Percentiles rank a stretch among this genome's conserved stretches.
phyloP scores from a whole-genome alignment of 2,329 filamentous ascomycete species.

The Fusarium foetens region DNA sequence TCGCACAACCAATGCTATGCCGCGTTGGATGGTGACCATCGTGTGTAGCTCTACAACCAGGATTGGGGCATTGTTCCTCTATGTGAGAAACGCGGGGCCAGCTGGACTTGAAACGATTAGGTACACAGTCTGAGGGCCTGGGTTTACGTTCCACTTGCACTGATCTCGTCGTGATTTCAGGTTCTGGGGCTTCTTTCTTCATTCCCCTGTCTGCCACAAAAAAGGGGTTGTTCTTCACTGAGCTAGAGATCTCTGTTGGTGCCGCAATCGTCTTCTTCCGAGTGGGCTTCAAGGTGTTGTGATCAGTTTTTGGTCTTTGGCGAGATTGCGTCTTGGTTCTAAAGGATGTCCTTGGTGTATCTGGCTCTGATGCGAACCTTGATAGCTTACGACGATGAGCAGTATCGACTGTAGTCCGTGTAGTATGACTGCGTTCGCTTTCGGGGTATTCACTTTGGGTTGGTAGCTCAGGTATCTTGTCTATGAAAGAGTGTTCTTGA shows the following conservation, averaged over 20 bases:
- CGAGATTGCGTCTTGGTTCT: constrained; percentile 12
- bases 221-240: constrained; percentile 48
- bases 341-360: constrained; percentile 18
- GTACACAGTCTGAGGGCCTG: constrained; percentile 47
- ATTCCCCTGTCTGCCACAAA: constrained; percentile 45
- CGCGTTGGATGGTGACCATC: constrained; percentile 44
- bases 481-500: constrained; percentile 6
- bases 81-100: constrained; percentile 13
- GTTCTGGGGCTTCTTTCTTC: constrained; percentile 34
- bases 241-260: constrained; percentile 19
- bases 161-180: constrained; percentile 36
- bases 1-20: constrained; percentile 49
- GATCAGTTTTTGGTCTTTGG: constrained; percentile 3
- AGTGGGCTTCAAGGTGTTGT: constrained; percentile 5
- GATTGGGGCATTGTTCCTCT: constrained; percentile 43
- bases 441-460: not conserved
- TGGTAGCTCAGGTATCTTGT: not conserved
- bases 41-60: constrained; percentile 43
- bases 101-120: constrained; percentile 32
- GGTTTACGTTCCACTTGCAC: constrained; percentile 33
- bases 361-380: constrained; percentile 18
- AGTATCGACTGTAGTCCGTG: not conserved
- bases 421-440: constrained; percentile 10
- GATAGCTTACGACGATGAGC: constrained; percentile 9
- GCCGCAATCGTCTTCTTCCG: constrained; percentile 19